Evolutionary conservation across 345 rosid genomes (phyloP), one percentile per base, ranked within the genome.

Genomic region (Hibiscus trionum): DNA sequence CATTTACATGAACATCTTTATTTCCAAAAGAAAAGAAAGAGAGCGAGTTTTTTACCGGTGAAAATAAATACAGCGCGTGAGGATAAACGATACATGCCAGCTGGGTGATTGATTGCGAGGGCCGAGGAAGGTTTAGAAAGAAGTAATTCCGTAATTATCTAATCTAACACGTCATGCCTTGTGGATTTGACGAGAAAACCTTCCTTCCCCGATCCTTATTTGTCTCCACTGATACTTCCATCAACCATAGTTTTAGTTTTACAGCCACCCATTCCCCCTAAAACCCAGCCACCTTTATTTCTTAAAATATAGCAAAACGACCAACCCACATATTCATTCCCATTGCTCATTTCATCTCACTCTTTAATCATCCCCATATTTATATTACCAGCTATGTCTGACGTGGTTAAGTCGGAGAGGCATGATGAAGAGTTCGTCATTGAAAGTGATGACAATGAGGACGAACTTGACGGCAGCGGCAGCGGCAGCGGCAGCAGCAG

Each of bases 361-460:
- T 35, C 39, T 35, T 35, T 35, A 4, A 47, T 47, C 52, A 35
- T 35, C 16, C 52, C 3, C 12, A 46, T 46, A 11, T 11, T 44
- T 11, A 11, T 44, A 11, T 46, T 0, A n/a, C 17, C 19, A 29
- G 39, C 16, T 58, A 77, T 76, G 79, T 82, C 78, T 33, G 75
- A 70, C 60, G 78, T 64, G 21, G 73, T 35, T 35, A 35, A 35
- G 39, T 5, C 60, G 77, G 79, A 76, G 61, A 72, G 4, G 42
- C 79, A 82, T 52, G 81, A 81, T 3, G 17, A 72, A 0, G 82
- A 80, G 74, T 79, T 76, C 65, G 77, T 82, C 61, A 74, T 82
- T 75, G 87, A 85, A n/a, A 65, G 58, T 56, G 83, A 74, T 3
- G 88, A 80, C 5, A 77, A 75, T 0, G 81, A 76, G 6, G 82